A percentile compares a stretch with the other conserved stretches of the same genome.
Conservation (phyloP, 2,329 filamentous ascomycete species). For the Fusarium gaditjirri region DNA sequence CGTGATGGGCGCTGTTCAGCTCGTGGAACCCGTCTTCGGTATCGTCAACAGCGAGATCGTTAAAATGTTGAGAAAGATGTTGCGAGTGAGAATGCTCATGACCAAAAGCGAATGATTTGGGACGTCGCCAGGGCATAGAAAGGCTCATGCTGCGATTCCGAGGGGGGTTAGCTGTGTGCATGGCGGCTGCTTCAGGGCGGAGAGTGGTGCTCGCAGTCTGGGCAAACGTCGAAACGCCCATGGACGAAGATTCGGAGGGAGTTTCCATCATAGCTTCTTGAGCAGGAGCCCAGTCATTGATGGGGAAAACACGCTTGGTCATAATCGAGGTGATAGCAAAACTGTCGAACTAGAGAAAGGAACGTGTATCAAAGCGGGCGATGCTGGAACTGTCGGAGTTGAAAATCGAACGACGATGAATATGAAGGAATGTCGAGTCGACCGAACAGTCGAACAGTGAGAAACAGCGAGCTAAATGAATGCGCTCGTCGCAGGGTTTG, state of each 20-base stretch:
- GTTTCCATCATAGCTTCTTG: slow-evolving; percentile 54
- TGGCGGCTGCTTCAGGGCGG: slow-evolving; percentile 12
- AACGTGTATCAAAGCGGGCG: slow-evolving; percentile 6
- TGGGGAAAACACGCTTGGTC: slow-evolving; percentile 53
- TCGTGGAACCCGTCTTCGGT: slow-evolving; percentile 42
- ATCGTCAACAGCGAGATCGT: slow-evolving; percentile 50
- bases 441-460: not conserved
- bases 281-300: slow-evolving; percentile 55
- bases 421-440: slow-evolving; percentile 11
- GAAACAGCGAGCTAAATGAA: not conserved
- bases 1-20: slow-evolving; percentile 28
- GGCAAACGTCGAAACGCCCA: slow-evolving; percentile 15
- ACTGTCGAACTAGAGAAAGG: not conserved
- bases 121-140: slow-evolving; percentile 61
- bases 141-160: slow-evolving; percentile 62
- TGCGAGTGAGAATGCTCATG: slow-evolving; percentile 49
- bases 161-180: slow-evolving; percentile 41
- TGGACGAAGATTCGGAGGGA: slow-evolving; percentile 29
- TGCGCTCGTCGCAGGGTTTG: not conserved
- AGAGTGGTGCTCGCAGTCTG: slow-evolving; percentile 2
- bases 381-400: slow-evolving; percentile 1
- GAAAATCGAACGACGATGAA: not conserved
- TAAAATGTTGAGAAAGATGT: slow-evolving; percentile 44
- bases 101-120: slow-evolving; percentile 55
- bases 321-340: slow-evolving; percentile 33